Evolutionary conservation across 768 basidiomycete genomes (phyloP), one percentile per base, ranked within the genome.

Genomic region (Lactarius hatsudake): DNA sequence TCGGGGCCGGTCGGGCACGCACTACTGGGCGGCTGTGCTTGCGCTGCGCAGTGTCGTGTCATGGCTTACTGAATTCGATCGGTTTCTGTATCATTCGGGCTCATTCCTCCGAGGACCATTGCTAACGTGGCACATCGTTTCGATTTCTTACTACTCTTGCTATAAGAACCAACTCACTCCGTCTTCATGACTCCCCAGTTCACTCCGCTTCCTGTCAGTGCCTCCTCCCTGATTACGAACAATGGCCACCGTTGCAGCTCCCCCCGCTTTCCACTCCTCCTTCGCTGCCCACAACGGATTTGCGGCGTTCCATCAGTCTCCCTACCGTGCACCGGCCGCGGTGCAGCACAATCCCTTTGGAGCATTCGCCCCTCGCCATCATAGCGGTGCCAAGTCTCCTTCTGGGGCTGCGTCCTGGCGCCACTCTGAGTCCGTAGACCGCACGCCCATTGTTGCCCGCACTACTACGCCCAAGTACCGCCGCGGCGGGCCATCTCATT

Each of bases 331-430:
- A 40, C 36, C 42, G 26, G 23, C 58, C 2, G 20, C 18, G 34
- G 40, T 30, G 3, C 53, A 28, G 6, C 58, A 26, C 28, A 67
- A 63, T 13, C 58, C 58, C 13, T 70, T 68, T 23, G 63, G 48
- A 30, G 70, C 68, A 1, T 69, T 71, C 62, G 17, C 61, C 42
- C 53, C 61, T 28, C 68, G 48, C 53, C 68, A 56, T 23, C 51
- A 54, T 20, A 38, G 59, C 26, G 23, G 43, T 42, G 5, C 45
- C 34, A 42, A 51, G 10, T 65, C 60, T 20, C 45, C 51, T 38
- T 65, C 67, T 4, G 20, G 45, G 8, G 58, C 36, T 30, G 18
- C 36, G 13, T 69, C 70, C 5, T 71, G 70, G 70, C 67, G 70
- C 54, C 30, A 62, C 30, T 59, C 64, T 13, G 58, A 62, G 30